Base-by-base conservation (phyloP, 495 filamentous ascomycete genomes). In the Penicillium cinerascens region DNA sequence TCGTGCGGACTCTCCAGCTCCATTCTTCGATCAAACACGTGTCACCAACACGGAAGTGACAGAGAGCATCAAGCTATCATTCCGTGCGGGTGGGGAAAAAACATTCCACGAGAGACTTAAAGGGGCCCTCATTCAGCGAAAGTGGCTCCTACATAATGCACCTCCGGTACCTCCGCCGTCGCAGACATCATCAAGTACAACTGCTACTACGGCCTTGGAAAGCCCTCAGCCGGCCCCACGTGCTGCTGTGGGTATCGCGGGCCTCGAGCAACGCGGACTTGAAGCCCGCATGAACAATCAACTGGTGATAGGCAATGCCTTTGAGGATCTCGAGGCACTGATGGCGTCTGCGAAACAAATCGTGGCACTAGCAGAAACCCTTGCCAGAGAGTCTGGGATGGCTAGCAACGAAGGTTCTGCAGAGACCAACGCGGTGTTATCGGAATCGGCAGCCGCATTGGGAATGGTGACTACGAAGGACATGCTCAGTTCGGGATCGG, bases 261-360 rank as follows among this genome's bases (percentile, higher is more conserved):
- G 91, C 2, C 79, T 98, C 6, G 95, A 98, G 62, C 84, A 87
- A 50, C 83, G 88, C 59, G 87, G 89, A 5, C 73, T 89, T 9
- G 87, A 93, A 61, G 80, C 88, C 51, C 83, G 91, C 33, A 91
- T 84, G 68, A 95, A 95, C 67, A 97, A 97, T 59, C 89, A 96
- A 63, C 63, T 90, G 6, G 87, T 97, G 23, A 96, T 98, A 45
- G 92, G 92, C 36, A 89, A 83, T 61, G 91, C 95, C 2, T 97
- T 98, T 62, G 93, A 97, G 62, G 93, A 99, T 66, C 80, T 99
- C 13, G 92, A 96, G 63, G 91, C 95, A 2, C 79, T 99, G 39
- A 97, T 96, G 92, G 88, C 91, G 4, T 96, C 91, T 9, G 93
- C 95, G 7, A 97, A 97, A 64, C 88, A 97, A 59, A 87, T 99